Evolutionary conservation across 1,284 basidiomycete genomes (phyloP), one percentile per base, ranked within the genome.

Genomic region (Polyporus tsugae): DNA sequence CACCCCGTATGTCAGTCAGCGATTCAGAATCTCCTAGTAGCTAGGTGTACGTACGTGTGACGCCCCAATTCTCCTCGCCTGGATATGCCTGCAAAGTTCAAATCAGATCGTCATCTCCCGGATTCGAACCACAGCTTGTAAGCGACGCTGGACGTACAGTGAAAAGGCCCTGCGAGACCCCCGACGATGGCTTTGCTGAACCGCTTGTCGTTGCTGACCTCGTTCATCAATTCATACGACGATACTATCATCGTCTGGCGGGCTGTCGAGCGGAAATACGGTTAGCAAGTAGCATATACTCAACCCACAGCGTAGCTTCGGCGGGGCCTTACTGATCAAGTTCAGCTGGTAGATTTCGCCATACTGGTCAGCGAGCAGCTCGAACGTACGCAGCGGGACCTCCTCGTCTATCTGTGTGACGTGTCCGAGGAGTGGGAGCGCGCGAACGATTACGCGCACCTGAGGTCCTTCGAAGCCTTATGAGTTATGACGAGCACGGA

Each of bases 51-150:
- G 63, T 73, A 85, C 83, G 84, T 25, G 84, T 83, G 52, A 84
- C 78, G 11, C 77, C 82, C 86, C 86, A 87, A 75, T 85, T 85
- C 49, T 80, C 79, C 70, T 88, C 86, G 6, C 81, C 78, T 19
- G 77, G 72, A 36, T 80, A 77, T 0, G 85, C 84, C 75, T 81
- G 66, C 1, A 17, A 17, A 25, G 10, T 10, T 10, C 9, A 11
- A 7, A 29, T 29, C 13, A 29, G 22, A 39, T 10, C 4, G 38
- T 29, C n/a, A 19, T 15, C 19, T 6, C 5, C 0, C 13, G 5
- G 38, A 25, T 22, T 13, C 38, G 38, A 49, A 49, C 6, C 38
- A 9, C 22, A 49, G 52, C 38, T 4, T 33, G 29, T 35, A 15
- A 41, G 22, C n/a, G n/a, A n/a, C n/a, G n/a, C n/a, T 19, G 35